phyloP scores from a whole-genome alignment of 116 monocot genomes.

The Dioscorea cayenensis region DNA sequence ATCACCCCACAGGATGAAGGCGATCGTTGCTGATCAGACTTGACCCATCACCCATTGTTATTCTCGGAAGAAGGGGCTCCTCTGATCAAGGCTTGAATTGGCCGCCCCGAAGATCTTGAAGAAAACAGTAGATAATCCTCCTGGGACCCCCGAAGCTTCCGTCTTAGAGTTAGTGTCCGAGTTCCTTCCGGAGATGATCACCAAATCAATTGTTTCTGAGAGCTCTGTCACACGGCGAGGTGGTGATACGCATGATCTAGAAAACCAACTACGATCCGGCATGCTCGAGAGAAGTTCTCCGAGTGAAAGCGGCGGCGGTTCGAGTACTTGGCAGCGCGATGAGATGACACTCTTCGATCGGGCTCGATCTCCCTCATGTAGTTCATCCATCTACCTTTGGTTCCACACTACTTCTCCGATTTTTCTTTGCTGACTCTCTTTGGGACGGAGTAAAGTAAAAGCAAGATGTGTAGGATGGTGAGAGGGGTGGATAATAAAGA shows the following conservation, averaged over 20 bases:
- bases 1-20: not conserved
- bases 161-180: slow-evolving; percentile 26
- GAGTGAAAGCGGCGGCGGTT: slow-evolving; percentile 9
- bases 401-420: slow-evolving; percentile 56
- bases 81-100: slow-evolving; percentile 10
- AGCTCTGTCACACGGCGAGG: not conserved
- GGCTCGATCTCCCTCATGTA: slow-evolving; percentile 27
- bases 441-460: too few relatives aligned
- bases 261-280: slow-evolving; percentile 38
- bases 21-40: slow-evolving; percentile 9
- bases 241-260: slow-evolving; percentile 8
- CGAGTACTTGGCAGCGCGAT: slow-evolving; percentile 40
- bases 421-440: too few relatives aligned
- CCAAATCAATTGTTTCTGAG: slow-evolving; percentile 5
- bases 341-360: slow-evolving; percentile 44
- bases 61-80: slow-evolving; percentile 21
- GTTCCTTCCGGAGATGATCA: slow-evolving; percentile 4
- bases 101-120: slow-evolving; percentile 11
- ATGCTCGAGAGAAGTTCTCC: slow-evolving; percentile 62
- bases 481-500: too few relatives aligned
- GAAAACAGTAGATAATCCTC: not conserved
- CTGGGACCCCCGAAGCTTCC: slow-evolving; percentile 19
- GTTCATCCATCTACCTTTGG: slow-evolving; percentile 29
- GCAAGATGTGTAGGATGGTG: too few relatives aligned
- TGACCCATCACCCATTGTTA: slow-evolving; percentile 51